Base-by-base conservation (phyloP, 2,329 filamentous ascomycete genomes). In the Albophoma yamanashiensis region DNA sequence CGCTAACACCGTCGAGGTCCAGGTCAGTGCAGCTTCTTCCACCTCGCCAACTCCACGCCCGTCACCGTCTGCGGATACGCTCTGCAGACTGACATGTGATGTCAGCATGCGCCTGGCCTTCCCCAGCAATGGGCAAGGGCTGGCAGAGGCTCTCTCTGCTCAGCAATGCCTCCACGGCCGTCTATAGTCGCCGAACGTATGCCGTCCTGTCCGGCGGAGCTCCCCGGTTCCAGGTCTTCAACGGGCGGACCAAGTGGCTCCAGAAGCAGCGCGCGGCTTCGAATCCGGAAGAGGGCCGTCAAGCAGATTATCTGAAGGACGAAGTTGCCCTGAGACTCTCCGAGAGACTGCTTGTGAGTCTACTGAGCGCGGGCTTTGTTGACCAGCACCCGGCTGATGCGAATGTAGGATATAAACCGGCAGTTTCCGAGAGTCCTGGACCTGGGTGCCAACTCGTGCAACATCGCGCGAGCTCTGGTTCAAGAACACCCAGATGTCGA, bases 371-470 rank as follows among this genome's bases (percentile, higher is more conserved):
- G 11, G 6, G 34, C 15, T 1, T 56, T 43, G 40, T 43, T 50
- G 43, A 27, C 20, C 57, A 42, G 38, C 43, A 64, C 59, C 20
- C 43, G 6, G 36, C 55, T 43, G 34, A 55, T 27, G 12, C 3
- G 7, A 17, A 15, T 45, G 7, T 64, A 92, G 89, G 92, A 97
- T 71, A 95, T 99, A 78, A 96, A 96, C 68, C 89, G 94, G 39
- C 81, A 86, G 60, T 97, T 96, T 68, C 84, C 89, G 53, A 82
- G 85, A 65, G 91, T 92, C 31, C 88, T 99, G 62, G 94, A 99
- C 73, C 86, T 97, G 39, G 94, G 94, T 63, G 93, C 94, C 63
- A 96, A 97, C 73, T 91, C 93, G 63, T 97, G 93, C 81, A 96
- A 97, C 74, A 86, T 99, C 62, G 92, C 92, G 25, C 86, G 88